Evolutionary conservation across 768 basidiomycete genomes (phyloP), one percentile per base, ranked within the genome.

Genomic region (Auriscalpium vulgare): DNA sequence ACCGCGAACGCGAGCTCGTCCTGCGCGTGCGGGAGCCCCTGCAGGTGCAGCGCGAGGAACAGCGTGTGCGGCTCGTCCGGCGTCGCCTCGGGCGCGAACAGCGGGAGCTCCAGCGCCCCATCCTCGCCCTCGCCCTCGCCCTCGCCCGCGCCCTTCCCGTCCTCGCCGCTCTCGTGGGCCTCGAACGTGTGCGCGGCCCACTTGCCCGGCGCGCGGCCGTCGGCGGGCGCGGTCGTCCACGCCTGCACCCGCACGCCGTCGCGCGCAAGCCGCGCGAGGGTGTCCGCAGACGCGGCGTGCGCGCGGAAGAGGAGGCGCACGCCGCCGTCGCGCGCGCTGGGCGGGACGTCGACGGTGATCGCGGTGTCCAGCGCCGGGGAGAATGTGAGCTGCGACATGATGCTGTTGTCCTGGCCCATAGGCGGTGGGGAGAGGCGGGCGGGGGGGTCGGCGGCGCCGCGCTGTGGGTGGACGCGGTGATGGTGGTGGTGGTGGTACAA

Each of bases 151-250:
- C 10, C 16, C 10, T 51, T 10, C n/a, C 36, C 16, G 21, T 21
- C 21, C 16, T 29, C 19, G 11, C 36, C 45, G 47, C 38, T 44
- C 40, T 35, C 43, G 17, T 36, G 54, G 37, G 55, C 58, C 40
- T 56, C 55, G 35, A 64, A 64, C 23, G 60, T 46, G 38, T 63
- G 56, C 8, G 54, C 63, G 14, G 37, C 53, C 63, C 63, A 64
- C 47, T 54, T 6, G 40, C 55, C 59, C 19, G 65, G 50, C 19
- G 53, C 21, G 51, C 17, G 36, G 38, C 55, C 62, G 8, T 51
- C 53, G 37, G 56, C 54, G 49, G 62, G 59, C 5, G 62, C 63
- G 48, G 60, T 58, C 36, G 61, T 63, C 62, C 62, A 64, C 8
- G 58, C 61, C 56, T 64, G 60, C 11, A 64, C 58, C 43, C 57